A percentile compares a stretch with the other conserved stretches of the same genome.
Evolutionary conservation across 2,329 filamentous ascomycete genomes (phyloP).

Genomic region (Diaporthe destruens): DNA sequence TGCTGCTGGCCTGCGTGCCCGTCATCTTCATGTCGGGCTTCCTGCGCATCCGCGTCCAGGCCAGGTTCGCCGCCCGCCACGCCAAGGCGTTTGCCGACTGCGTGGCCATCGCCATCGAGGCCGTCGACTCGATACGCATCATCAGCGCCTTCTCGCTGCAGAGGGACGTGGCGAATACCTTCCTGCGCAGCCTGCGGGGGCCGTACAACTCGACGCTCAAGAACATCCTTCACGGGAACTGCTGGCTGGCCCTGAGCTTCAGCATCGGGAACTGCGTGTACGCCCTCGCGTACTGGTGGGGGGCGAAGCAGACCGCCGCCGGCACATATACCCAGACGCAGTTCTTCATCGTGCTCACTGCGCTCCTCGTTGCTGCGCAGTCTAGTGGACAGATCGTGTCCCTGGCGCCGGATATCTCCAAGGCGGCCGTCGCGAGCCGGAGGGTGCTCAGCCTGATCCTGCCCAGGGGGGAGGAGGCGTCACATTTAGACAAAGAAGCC

Average conservation of each 20-base stretch:
- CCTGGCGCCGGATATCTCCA: conserved; percentile 80
- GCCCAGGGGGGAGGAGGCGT: conserved; percentile 1
- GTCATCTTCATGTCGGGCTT: conserved; percentile 76
- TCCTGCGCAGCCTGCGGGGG: conserved; percentile 61
- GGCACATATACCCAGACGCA: conserved; percentile 74
- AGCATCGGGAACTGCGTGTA: conserved; percentile 57
- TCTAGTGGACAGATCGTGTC: conserved; percentile 81
- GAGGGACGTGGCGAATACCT: conserved; percentile 64
- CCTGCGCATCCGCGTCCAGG: conserved; percentile 74
- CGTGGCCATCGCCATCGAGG: conserved; percentile 74
- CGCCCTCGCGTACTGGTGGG: conserved; percentile 85
- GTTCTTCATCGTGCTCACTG: conserved; percentile 81
- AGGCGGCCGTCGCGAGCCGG: conserved; percentile 71
- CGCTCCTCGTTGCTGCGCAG: conserved; percentile 79
- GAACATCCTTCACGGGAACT: not conserved
- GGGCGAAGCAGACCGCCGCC: conserved; percentile 75
- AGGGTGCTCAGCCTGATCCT: conserved; percentile 65
- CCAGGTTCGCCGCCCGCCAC: conserved; percentile 72
- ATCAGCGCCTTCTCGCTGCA: conserved; percentile 68
- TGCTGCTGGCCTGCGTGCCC: conserved; percentile 77
- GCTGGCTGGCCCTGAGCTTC: conserved; percentile 21
- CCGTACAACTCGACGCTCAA: conserved; percentile 63
- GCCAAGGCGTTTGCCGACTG: conserved; percentile 73
- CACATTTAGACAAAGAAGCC: not conserved
- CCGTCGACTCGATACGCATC: conserved; percentile 74